Evolutionary conservation across 2,329 filamentous ascomycete species (phyloP).

Genomic region (Cladobotryum protrusum): DNA sequence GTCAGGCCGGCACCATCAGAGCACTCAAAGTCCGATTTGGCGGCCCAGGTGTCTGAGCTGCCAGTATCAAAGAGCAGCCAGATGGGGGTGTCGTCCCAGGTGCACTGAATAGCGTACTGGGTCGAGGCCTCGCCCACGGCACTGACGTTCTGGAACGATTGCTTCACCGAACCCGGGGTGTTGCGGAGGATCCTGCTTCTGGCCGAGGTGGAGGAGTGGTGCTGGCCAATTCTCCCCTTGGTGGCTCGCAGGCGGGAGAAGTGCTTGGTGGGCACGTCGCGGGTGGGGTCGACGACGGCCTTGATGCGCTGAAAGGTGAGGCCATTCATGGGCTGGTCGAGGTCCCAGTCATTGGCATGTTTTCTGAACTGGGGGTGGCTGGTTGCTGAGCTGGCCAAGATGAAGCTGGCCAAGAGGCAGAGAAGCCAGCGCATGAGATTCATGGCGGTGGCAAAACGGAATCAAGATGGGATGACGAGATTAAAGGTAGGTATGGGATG

Average conservation of each 20-base stretch:
- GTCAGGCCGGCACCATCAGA: slow-evolving; percentile 28
- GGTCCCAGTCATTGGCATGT: slow-evolving; percentile 22
- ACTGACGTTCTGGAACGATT: slow-evolving; percentile 32
- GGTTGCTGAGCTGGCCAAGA: background rate
- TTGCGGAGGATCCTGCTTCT: slow-evolving; percentile 19
- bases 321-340: slow-evolving; percentile 31
- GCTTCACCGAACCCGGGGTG: slow-evolving; percentile 14
- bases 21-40: slow-evolving; percentile 36
- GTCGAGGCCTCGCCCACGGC: slow-evolving; percentile 33
- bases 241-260: slow-evolving; percentile 30
- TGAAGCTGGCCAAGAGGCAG: slow-evolving; percentile 10
- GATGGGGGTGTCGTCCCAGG: slow-evolving; percentile 32
- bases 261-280: slow-evolving; percentile 23
- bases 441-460: slow-evolving; percentile 1
- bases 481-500: background rate
- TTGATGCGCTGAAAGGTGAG: slow-evolving; percentile 31
- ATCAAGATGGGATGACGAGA: too few relatives aligned
- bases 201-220: slow-evolving; percentile 25
- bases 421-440: background rate
- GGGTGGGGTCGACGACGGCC: slow-evolving; percentile 19
- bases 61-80: slow-evolving; percentile 45
- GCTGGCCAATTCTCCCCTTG: slow-evolving; percentile 15
- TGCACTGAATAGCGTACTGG: slow-evolving; percentile 36
- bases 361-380: slow-evolving; percentile 5
- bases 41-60: slow-evolving; percentile 47